Evolutionary conservation across 1,139 yeast genomes (phyloP), one percentile per base, ranked within the genome.

Genomic region (Debaryomyces psychrophilus): DNA sequence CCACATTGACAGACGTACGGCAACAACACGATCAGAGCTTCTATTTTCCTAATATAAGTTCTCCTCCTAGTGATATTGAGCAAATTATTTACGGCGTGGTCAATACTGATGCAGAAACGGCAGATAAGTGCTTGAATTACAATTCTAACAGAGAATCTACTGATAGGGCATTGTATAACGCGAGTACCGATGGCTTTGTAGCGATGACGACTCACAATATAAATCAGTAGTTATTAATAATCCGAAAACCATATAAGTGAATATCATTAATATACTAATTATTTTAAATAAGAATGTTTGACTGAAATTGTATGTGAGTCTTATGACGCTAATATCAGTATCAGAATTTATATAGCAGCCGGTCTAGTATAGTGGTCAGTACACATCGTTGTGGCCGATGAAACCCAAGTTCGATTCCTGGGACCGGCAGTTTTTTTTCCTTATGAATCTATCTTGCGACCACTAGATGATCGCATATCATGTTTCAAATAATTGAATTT

Each of bases 391-490:
- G 73, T 69, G 74, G 73, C 73, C 69, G 73, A 68, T 61, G 68
- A 62, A 61, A 68, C 74, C 73, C 73, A 69, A 63, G 73, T 69
- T 68, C 73, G 73, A 68, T 68, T 68, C 73, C 71, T 67, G 73
- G 73, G 70, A 64, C 66, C 73, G 71, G 73, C 73, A 68, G n/a
- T n/a, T n/a, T 29, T 58, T 60, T 59, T 62, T 53, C 46, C 37
- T 23, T 7, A 15, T 6, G 14, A 17, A 36, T 29, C 5, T 15
- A 22, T 28, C 41, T 28, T 38, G 41, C 41, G 35, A 38, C 41
- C 5, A 14, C 15, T 12, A 25, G 15, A 17, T 33, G 36, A 33
- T 33, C 36, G 18, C 33, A 18, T 31, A 33, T 11, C 26, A 35
- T 25, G 18, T 35, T 22, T 35, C 20, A 35, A 20, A 8, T 35